Percentiles rank a stretch among this genome's conserved stretches.
These are phyloP conservation scores for Candida sakaeoensis DNA, from an alignment of 805 yeast genomes.

Conservation along the genomic window DNA sequence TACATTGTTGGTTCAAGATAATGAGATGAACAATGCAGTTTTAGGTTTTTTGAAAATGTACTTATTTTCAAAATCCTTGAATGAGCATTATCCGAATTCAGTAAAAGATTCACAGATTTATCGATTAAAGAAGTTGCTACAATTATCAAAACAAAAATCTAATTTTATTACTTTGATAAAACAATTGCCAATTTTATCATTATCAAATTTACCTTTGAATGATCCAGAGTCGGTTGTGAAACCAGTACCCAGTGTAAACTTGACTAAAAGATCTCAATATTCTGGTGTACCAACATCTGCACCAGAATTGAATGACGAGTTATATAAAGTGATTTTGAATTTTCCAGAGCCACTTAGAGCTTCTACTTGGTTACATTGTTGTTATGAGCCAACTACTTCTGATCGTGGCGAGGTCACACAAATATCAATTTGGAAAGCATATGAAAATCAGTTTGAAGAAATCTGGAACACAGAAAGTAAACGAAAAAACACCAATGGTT, in stretches of 20 bases:
- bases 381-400: slow-evolving; percentile 62
- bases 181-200: slow-evolving; percentile 57
- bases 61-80: slow-evolving; percentile 55
- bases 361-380: slow-evolving; percentile 89
- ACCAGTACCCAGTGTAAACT: slow-evolving; percentile 22
- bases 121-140: slow-evolving; percentile 48
- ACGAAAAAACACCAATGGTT: slow-evolving; percentile 8
- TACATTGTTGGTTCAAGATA: slow-evolving; percentile 58
- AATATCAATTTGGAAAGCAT: slow-evolving; percentile 91
- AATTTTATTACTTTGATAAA: slow-evolving; percentile 52
- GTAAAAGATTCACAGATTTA: slow-evolving; percentile 29
- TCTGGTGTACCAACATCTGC: slow-evolving; percentile 57
- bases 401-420: slow-evolving; percentile 82
- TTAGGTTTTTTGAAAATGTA: slow-evolving; percentile 83
- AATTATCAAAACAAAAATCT: slow-evolving; percentile 43
- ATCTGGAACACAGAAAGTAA: slow-evolving; percentile 45
- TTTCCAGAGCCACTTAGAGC: slow-evolving; percentile 88
- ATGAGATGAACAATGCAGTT: slow-evolving; percentile 69
- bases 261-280: slow-evolving; percentile 49
- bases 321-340: slow-evolving; percentile 57
- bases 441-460: slow-evolving; percentile 79
- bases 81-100: slow-evolving; percentile 25
- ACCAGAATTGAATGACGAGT: slow-evolving; percentile 53
- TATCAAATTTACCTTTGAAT: slow-evolving; percentile 29
- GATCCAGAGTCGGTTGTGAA: slow-evolving; percentile 24